Evolutionary conservation across 2,329 filamentous ascomycete genomes (phyloP).

Genomic region (Periconia digitata): DNA sequence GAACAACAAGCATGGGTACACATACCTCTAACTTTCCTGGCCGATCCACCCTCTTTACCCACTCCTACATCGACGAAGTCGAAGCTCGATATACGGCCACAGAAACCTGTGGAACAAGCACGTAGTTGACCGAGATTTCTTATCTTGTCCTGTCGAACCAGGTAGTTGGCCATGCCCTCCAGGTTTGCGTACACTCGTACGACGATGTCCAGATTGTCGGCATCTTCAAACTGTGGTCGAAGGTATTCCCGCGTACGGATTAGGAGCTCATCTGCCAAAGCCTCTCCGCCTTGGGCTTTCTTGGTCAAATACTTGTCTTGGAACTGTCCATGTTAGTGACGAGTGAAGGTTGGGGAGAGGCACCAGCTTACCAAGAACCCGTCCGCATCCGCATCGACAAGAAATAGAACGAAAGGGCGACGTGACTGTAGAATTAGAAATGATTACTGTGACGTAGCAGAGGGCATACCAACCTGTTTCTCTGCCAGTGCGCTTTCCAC

Average conservation of each 20-base stretch:
- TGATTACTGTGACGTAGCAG: no score
- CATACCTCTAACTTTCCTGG: constrained; percentile 38
- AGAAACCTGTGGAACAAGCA: constrained; percentile 40
- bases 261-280: constrained; percentile 38
- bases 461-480: constrained; percentile 26
- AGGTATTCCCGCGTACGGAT: constrained; percentile 38
- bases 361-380: constrained; percentile 34
- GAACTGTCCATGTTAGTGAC: constrained; percentile 23
- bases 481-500: constrained; percentile 32
- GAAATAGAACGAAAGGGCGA: constrained; percentile 38
- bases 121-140: constrained; percentile 38
- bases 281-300: constrained; percentile 38
- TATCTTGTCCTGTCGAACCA: constrained; percentile 39
- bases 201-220: constrained; percentile 37
- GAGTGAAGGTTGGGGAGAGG: background rate
- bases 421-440: constrained; percentile 26
- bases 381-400: constrained; percentile 42
- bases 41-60: constrained; percentile 38
- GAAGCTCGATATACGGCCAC: constrained; percentile 38
- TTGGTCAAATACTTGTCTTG: constrained; percentile 41
- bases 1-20: background rate
- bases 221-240: constrained; percentile 37
- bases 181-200: constrained; percentile 40
- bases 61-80: constrained; percentile 41
- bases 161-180: constrained; percentile 40